A percentile compares a stretch with the other conserved stretches of the same genome.
phyloP scores from a whole-genome alignment of 495 filamentous ascomycete species.

The Astrocystis sublimbata region DNA sequence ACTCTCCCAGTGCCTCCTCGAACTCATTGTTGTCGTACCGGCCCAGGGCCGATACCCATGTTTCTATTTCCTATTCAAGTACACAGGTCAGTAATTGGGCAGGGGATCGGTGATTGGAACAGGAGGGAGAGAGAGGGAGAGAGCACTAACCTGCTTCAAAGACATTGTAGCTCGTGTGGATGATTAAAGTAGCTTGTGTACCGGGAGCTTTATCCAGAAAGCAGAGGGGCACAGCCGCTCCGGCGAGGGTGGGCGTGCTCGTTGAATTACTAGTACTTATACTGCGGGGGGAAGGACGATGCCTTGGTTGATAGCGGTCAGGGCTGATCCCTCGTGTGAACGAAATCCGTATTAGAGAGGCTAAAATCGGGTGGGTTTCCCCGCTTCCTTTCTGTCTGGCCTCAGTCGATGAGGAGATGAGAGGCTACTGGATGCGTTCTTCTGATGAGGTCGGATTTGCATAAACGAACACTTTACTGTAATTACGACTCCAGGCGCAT shows the following conservation, averaged over 20 bases:
- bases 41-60: conserved; percentile 89
- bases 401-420: conserved; percentile 5
- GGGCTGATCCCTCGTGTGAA: background rate
- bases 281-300: background rate
- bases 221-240: conserved; percentile 28
- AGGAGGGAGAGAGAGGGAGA: background rate
- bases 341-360: background rate
- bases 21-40: conserved; percentile 97
- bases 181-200: conserved; percentile 6
- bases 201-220: conserved; percentile 31
- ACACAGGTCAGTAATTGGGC: conserved; percentile 18
- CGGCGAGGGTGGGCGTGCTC: conserved; percentile 19
- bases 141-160: conserved; percentile 67
- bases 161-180: conserved; percentile 54
- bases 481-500: background rate
- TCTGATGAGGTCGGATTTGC: background rate
- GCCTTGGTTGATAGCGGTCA: background rate
- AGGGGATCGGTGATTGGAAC: background rate
- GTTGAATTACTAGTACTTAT: background rate
- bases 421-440: background rate
- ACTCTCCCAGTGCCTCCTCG: conserved; percentile 77
- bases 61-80: conserved; percentile 85
- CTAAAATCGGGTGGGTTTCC: background rate
- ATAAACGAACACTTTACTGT: background rate
- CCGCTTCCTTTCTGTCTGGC: conserved; percentile 12